Evolutionary conservation across 139 green algal species (phyloP).

Genomic region (Pedinophyceae sp.): DNA sequence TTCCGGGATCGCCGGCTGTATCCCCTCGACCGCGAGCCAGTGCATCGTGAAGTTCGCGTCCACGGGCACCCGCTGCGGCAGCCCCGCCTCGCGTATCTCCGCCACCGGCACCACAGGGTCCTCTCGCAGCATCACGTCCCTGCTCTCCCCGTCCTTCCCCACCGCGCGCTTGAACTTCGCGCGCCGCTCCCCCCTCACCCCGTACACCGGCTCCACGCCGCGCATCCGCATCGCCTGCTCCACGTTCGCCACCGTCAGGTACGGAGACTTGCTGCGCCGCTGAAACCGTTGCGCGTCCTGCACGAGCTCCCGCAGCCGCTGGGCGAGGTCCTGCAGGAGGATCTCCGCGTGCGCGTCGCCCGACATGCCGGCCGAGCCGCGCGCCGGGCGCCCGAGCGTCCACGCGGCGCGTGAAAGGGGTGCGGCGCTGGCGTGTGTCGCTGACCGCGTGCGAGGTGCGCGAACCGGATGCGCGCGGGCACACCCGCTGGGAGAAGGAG

Average conservation of each 20-base stretch:
- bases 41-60: constrained; percentile 60
- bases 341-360: too few species aligned
- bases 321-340: too few species aligned
- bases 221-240: background rate
- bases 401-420: too few species aligned
- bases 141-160: too few species aligned
- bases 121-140: background rate
- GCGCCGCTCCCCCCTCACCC: too few species aligned
- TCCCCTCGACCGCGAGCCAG: constrained; percentile 79
- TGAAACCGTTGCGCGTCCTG: background rate
- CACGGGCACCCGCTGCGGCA: constrained; percentile 33
- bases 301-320: background rate
- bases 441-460: too few species aligned
- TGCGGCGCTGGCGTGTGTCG: too few species aligned
- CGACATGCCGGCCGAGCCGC: too few species aligned
- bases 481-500: too few species aligned
- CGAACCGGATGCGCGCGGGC: too few species aligned
- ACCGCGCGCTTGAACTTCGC: background rate
- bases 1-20: constrained; percentile 74
- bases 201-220: background rate
- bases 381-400: too few species aligned
- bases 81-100: background rate
- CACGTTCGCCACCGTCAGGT: background rate
- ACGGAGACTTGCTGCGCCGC: background rate
- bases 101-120: background rate